These are phyloP conservation scores for Echeveria elegans DNA, from an alignment of 164 flowering plant genomes.

Conservation along the genomic window DNA sequence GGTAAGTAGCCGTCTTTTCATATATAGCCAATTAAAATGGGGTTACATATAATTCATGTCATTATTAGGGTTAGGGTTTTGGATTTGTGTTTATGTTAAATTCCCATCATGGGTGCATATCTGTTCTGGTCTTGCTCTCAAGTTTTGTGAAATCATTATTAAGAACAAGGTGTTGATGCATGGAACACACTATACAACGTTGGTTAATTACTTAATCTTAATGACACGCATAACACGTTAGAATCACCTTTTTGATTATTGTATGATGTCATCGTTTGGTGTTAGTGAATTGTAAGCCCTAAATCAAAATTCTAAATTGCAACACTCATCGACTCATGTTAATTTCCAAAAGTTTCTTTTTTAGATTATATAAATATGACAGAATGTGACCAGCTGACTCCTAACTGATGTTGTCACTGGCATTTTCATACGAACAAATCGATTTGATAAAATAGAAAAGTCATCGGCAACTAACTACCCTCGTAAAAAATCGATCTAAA, in stretches of 20 bases:
- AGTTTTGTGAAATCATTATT: background rate
- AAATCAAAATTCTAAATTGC: no score
- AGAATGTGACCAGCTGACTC: no score
- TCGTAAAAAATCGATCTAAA: no score
- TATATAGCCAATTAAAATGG: background rate
- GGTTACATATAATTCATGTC: no score
- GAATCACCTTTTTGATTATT: background rate
- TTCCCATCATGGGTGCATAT: background rate
- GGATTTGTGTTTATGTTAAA: background rate
- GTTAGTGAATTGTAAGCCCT: background rate
- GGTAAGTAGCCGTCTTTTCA: background rate
- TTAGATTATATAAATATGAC: no score
- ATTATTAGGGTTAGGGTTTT: background rate
- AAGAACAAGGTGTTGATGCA: background rate
- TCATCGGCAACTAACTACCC: no score
- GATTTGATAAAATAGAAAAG: no score
- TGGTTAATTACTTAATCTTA: no score
- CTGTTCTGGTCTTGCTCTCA: background rate
- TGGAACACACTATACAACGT: background rate
- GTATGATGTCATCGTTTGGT: background rate
- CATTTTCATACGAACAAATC: no score
- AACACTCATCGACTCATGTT: no score
- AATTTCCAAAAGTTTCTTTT: no score
- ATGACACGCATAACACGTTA: background rate
- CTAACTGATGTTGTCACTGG: no score